Conservation (phyloP, 2,329 filamentous ascomycete genomes). For the Ascocoryne sarcoides region DNA sequence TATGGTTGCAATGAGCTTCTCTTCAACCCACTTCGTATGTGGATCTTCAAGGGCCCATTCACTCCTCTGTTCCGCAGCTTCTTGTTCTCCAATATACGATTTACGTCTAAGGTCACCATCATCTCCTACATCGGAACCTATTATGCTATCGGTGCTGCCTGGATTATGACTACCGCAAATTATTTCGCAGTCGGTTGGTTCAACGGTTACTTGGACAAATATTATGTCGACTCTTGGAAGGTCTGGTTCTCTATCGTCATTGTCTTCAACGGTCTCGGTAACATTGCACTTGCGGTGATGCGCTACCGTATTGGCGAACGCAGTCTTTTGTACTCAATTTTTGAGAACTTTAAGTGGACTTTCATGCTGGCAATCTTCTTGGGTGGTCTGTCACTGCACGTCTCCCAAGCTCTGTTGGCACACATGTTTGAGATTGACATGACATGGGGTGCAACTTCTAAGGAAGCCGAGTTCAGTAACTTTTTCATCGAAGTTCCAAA, state of each 20-base stretch:
- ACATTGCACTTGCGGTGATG: slow-evolving; percentile 62
- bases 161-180: slow-evolving; percentile 64
- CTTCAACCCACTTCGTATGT: slow-evolving; percentile 68
- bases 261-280: slow-evolving; percentile 68
- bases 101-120: slow-evolving; percentile 69
- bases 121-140: slow-evolving; percentile 73
- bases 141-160: slow-evolving; percentile 68
- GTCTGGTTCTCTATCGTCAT: slow-evolving; percentile 75
- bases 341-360: slow-evolving; percentile 66
- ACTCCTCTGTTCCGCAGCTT: slow-evolving; percentile 71
- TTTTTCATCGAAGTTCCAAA: slow-evolving; percentile 80
- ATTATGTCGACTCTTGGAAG: slow-evolving; percentile 71
- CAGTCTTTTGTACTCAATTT: slow-evolving; percentile 45
- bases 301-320: slow-evolving; percentile 62
- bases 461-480: slow-evolving; percentile 72
- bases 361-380: slow-evolving; percentile 71
- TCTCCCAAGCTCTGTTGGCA: slow-evolving; percentile 68
- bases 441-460: slow-evolving; percentile 76
- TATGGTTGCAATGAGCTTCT: slow-evolving; percentile 77
- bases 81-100: slow-evolving; percentile 61
- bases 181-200: slow-evolving; percentile 72
- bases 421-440: slow-evolving; percentile 85
- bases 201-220: slow-evolving; percentile 70
- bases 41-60: slow-evolving; percentile 66
- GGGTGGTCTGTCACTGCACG: slow-evolving; percentile 71